Conservation (phyloP, 179 eudicot species). For the Silene noctiflora region DNA sequence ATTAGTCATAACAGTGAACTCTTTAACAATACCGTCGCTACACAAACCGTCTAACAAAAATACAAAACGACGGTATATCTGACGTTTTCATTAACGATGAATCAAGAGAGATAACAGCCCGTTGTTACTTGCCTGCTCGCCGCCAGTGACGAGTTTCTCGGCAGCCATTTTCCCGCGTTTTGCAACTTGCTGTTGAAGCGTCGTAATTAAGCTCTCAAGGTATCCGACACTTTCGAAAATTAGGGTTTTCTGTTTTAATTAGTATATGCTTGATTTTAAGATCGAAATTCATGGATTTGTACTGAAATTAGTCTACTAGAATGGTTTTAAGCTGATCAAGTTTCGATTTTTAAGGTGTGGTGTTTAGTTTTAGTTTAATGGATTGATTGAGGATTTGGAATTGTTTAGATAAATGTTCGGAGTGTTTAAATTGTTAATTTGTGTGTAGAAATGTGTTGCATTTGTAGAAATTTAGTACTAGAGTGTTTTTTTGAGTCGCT, state of each 20-base stretch:
- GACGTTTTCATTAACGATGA: background rate
- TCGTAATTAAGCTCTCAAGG: background rate
- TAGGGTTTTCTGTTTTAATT: conserved; percentile 7
- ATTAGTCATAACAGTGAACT: background rate
- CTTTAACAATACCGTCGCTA: background rate
- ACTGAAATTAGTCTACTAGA: background rate
- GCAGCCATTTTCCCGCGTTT: background rate
- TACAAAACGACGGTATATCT: background rate
- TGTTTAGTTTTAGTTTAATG: background rate
- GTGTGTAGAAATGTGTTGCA: background rate
- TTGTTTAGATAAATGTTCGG: background rate
- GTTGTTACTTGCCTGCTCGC: background rate
- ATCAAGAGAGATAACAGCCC: background rate
- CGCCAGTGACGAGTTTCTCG: background rate
- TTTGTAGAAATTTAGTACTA: background rate
- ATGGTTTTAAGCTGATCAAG: background rate
- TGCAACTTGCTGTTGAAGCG: background rate
- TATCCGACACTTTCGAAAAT: conserved; percentile 9
- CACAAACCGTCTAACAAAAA: background rate
- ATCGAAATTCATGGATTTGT: background rate
- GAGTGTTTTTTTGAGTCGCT: background rate
- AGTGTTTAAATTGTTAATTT: background rate
- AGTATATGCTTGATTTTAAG: background rate
- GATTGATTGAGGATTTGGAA: background rate
- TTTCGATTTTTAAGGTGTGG: background rate